Evolutionary conservation across 2,329 filamentous ascomycete species (phyloP).

Genomic region (Calycina marina): DNA sequence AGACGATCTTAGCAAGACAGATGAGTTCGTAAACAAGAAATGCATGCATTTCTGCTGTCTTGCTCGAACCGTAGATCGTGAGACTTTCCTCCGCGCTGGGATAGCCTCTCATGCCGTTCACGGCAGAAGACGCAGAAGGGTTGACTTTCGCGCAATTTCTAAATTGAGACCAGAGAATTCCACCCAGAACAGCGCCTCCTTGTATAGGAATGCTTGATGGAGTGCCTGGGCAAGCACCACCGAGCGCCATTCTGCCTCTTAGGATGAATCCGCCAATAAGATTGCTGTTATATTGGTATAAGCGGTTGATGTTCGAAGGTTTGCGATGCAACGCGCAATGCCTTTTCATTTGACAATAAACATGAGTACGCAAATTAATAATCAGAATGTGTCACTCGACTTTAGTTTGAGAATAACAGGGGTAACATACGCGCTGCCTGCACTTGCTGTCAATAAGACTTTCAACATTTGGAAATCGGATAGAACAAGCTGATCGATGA

Average conservation of each 20-base stretch:
- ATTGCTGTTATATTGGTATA: slow-evolving; percentile 48
- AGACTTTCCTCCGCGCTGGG: neutral
- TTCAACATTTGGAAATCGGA: slow-evolving; percentile 49
- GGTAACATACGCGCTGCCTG: slow-evolving; percentile 40
- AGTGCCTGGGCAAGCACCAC: slow-evolving; percentile 50
- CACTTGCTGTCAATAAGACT: slow-evolving; percentile 45
- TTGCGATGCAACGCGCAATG: slow-evolving; percentile 27
- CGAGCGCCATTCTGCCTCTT: slow-evolving; percentile 49
- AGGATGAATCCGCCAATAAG: slow-evolving; percentile 45
- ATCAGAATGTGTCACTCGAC: neutral
- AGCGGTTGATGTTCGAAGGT: slow-evolving; percentile 32
- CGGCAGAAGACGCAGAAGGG: slow-evolving; percentile 7
- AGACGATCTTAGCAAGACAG: slow-evolving; percentile 3
- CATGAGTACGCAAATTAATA: slow-evolving; percentile 28
- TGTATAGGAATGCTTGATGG: slow-evolving; percentile 28
- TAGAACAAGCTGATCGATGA: slow-evolving; percentile 42
- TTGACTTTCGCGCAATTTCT: slow-evolving; percentile 18
- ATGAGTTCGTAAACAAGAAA: slow-evolving; percentile 5
- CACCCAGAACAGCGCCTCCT: slow-evolving; percentile 37
- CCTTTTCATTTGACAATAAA: slow-evolving; percentile 29
- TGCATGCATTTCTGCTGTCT: slow-evolving; percentile 1
- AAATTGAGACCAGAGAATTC: slow-evolving; percentile 24
- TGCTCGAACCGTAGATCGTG: slow-evolving; percentile 4
- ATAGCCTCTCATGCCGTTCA: neutral
- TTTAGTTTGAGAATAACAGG: neutral